Evolutionary conservation across 2,329 filamentous ascomycete species (phyloP), one percentile per base, ranked within the genome.

Genomic region (Xylaria polymorpha): DNA sequence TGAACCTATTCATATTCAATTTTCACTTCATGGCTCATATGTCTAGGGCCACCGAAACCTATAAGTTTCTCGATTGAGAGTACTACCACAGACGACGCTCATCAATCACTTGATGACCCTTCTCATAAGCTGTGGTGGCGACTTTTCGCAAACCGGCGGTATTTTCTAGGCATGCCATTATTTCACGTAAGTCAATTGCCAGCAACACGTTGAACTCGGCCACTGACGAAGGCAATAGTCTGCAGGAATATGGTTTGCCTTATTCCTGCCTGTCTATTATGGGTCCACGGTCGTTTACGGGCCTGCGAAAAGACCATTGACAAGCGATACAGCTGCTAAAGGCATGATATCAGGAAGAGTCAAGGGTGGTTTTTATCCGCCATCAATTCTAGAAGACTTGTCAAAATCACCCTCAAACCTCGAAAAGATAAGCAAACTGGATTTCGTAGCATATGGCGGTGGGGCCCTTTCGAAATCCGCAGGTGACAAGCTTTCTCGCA

Each of bases 401-500:
- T 57, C 61, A 14, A 64, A 64, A 41, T 57, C 61, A 8, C 20
- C 61, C 18, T 20, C 39, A 20, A 46, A 25, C 14, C 25, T 65
- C 15, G 71, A 73, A 14, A 70, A 70, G 59, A 63, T 70, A 55
- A 68, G 57, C 7, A 61, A 51, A 15, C 65, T 74, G 14, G 67
- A 75, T 2, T 75, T 73, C 37, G 39, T 73, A 15, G 66, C 72
- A 18, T 75, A 75, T 43, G 71, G 71, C 3, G 74, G 72, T 5
- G 74, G 74, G 0, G 71, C 72, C 0, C 70, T 75, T 29, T 73
- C 72, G 0, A 68, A 70, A 41, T 10, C 39, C 8, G 69, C 67
- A 15, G 74, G 74, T 10, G 67, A 71, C 32, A 61, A 66, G 20
- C 41, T 75, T 18, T 71, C 67, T 65, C 67, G 66, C 22, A 69